Evolutionary conservation across 1,284 basidiomycete species (phyloP), one percentile per base, ranked within the genome.

Genomic region (Gomphus sp.): DNA sequence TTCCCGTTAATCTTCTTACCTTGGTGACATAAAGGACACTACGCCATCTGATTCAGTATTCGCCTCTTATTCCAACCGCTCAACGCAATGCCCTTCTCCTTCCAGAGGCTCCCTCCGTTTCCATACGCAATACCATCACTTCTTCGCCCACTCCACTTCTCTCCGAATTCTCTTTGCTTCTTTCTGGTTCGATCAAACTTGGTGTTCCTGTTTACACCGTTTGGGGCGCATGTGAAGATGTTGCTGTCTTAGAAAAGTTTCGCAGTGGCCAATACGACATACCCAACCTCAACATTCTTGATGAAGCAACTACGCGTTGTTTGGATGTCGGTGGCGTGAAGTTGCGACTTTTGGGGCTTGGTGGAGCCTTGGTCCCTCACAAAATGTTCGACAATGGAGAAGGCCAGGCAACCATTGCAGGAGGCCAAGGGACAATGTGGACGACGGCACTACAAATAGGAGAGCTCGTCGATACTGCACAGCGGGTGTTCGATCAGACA

Each of bases 351-450:
- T 85, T 99, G 41, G 97, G 96, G 52, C 79, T 99, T 36, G 97
- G 97, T 7, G 97, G 97, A 60, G 96, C 96, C 5, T 83, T 98
- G 47, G 94, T 98, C 10, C 84, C 88, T 28, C 95, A 98, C 79
- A 98, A 98, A 75, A 85, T 99, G 76, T 99, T 98, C 71, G 91
- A 97, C 79, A 95, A 94, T 64, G 93, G 97, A 1, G 92, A 96
- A 57, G 96, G 95, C 1, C 84, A 79, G 52, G 95, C 93, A 2
- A 98, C 96, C 11, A 98, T 99, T 64, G 96, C 97, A 0, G 97
- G 97, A 49, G 96, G 93, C 1, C 91, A 93, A 69, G 97, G 97
- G 33, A 98, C 95, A 25, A 98, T 98, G 89, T 99, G 97, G 97
- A 93, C 93, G 0, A 99, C 96, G 0, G 91, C 93, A 5, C 80